Conservation (phyloP, 1,284 basidiomycete genomes). For the Xerocomus minutiporus region DNA sequence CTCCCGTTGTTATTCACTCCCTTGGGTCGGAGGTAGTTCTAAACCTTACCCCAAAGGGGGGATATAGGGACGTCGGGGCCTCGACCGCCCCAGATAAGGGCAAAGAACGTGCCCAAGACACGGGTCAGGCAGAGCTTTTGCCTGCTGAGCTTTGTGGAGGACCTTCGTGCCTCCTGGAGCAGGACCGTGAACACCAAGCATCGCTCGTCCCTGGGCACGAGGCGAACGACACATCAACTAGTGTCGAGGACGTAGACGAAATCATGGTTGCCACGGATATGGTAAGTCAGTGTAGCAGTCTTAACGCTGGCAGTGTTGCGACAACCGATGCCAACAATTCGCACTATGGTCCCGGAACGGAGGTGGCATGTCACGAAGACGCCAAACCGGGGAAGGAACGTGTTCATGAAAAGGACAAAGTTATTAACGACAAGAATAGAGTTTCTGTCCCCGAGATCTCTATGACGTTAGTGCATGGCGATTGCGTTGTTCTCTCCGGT, state of each 20-base stretch:
- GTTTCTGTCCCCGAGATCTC: constrained; percentile 28
- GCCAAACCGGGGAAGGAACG: constrained; percentile 4
- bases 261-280: constrained; percentile 5
- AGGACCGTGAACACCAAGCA: background rate
- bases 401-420: constrained; percentile 16
- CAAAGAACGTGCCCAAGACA: constrained; percentile 9
- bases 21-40: constrained; percentile 23
- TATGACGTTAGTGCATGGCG: constrained; percentile 55
- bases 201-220: background rate
- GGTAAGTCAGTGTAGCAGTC: background rate
- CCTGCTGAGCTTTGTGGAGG: background rate
- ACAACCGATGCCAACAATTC: background rate
- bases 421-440: constrained; percentile 17
- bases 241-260: constrained; percentile 4
- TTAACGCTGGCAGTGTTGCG: background rate
- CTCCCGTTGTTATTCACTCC: constrained; percentile 22
- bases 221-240: background rate
- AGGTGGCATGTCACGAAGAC: constrained; percentile 2
- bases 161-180: background rate
- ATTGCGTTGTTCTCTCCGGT: constrained; percentile 47
- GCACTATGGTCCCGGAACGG: background rate
- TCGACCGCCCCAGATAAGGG: constrained; percentile 6
- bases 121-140: constrained; percentile 6
- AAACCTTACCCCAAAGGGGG: constrained; percentile 23
- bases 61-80: constrained; percentile 15